These are phyloP conservation scores for Panicum hallii DNA, from an alignment of 202 grass and related monocot species.

Conservation along the genomic window DNA sequence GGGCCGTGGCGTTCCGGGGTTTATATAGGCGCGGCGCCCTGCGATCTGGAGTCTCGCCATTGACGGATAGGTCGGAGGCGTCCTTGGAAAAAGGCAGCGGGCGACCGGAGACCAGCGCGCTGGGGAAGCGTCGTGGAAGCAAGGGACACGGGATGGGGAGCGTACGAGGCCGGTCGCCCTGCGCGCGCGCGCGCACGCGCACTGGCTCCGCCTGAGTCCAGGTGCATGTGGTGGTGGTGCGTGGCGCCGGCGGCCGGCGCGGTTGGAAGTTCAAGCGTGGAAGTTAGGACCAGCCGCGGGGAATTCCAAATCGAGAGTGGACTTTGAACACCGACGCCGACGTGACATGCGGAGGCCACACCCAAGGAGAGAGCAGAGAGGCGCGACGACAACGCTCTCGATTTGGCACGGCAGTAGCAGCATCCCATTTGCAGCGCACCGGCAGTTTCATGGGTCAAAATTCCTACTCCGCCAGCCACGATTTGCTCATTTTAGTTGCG, in stretches of 20 bases:
- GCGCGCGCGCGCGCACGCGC: not conserved
- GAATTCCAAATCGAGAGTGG: slow-evolving; percentile 15
- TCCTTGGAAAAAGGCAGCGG: not conserved
- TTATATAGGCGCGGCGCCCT: slow-evolving; percentile 13
- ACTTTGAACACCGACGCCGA: slow-evolving; percentile 30
- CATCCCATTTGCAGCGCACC: too few species aligned
- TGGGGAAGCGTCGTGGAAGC: slow-evolving; percentile 50
- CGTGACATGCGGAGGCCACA: not conserved
- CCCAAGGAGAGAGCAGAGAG: too few species aligned
- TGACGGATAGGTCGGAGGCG: slow-evolving; percentile 5
- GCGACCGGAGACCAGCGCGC: not conserved
- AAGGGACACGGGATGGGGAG: slow-evolving; percentile 13
- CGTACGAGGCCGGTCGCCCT: slow-evolving; percentile 8
- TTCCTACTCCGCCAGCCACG: too few species aligned
- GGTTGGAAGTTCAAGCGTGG: not conserved
- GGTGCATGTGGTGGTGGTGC: too few species aligned
- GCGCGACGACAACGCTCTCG: too few species aligned
- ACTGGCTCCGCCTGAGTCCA: too few species aligned
- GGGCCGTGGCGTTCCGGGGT: not conserved
- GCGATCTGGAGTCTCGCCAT: not conserved
- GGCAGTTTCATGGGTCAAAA: too few species aligned
- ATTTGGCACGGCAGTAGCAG: too few species aligned
- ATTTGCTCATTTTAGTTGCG: too few species aligned
- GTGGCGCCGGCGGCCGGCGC: not conserved
- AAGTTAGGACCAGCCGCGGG: slow-evolving; percentile 33